These are phyloP conservation scores for Ceratobasidium papillatum DNA, from an alignment of 1,284 basidiomycete genomes.

Conservation along the genomic window DNA sequence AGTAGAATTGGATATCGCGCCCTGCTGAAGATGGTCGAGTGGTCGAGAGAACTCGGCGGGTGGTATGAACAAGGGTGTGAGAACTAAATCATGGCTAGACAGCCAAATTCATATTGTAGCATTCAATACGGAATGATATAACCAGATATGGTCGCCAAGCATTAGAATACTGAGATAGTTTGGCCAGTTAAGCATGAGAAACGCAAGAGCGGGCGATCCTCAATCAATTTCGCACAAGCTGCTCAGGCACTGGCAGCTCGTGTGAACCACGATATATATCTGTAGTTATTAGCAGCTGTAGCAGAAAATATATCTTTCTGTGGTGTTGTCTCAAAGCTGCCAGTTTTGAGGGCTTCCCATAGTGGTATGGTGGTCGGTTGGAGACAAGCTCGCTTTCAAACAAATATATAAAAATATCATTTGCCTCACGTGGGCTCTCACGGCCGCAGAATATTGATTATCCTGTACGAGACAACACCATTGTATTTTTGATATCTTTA, in stretches of 20 bases:
- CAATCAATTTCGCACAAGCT: not conserved
- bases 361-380: too few species aligned
- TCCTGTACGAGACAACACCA: too few species aligned
- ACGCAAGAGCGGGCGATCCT: not conserved
- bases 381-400: too few species aligned
- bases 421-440: too few species aligned
- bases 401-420: too few species aligned
- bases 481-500: not conserved
- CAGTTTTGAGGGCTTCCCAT: too few species aligned
- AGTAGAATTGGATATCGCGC: not conserved
- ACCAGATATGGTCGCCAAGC: not conserved
- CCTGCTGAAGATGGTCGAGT: not conserved
- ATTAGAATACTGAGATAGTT: not conserved
- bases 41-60: not conserved
- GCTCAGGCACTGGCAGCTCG: conserved; percentile 7
- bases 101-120: not conserved
- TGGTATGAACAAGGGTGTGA: not conserved
- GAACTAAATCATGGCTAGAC: not conserved
- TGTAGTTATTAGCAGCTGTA: too few species aligned
- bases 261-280: not conserved
- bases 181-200: not conserved
- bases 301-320: too few species aligned
- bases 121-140: not conserved
- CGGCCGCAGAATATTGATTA: too few species aligned
- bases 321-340: too few species aligned